Base-by-base conservation (phyloP, 169 alveolate species). In the Eimeria falciformis region DNA sequence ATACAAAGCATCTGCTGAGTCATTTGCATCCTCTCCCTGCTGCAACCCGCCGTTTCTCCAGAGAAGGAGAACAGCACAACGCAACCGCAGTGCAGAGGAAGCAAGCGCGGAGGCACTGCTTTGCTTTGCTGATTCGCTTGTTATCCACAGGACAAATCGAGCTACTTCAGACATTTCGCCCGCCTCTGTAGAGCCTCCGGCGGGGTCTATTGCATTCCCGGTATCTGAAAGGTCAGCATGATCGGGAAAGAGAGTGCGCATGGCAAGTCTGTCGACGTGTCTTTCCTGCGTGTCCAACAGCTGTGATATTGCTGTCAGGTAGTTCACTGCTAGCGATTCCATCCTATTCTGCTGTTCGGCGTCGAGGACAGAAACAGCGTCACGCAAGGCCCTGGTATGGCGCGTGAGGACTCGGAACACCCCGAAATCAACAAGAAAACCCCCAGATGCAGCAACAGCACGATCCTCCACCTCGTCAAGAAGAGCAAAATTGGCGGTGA, bases 21-120 rank as follows among this genome's bases (percentile, higher is more conserved):
- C 55, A 18, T 12, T 50, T 6, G 11, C 27, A 5, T 43, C 5
- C 9, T 29, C 66, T 17, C 40, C 53, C 53, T 23, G 75, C 50
- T 23, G 17, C 55, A 43, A 6, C 50, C 87, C 25, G 29, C 47
- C 40, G 50, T 53, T 50, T 17, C 88, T 25, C 88, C 88, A 75
- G 66, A 75, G 50, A 5, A 79, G 88, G 29, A 79, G 88, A 50
- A 25, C 73, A 53, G 73, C 73, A n/a, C 73, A 47, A 33, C 88
- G 71, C 73, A 27, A 17, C 29, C 46, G 88, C 43, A 47, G 53
- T 25, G 88, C 27, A 2, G 71, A 68, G 50, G 37, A 37, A 53
- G 88, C 58, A 29, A 53, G n/a, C 53, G 27, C 46, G 55, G 29
- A 79, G 71, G 37, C 4, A 5, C 29, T 75, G n/a, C 21, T 43